phyloP scores from a whole-genome alignment of 257 asterid genomes.

The Pogostemon cablin region DNA sequence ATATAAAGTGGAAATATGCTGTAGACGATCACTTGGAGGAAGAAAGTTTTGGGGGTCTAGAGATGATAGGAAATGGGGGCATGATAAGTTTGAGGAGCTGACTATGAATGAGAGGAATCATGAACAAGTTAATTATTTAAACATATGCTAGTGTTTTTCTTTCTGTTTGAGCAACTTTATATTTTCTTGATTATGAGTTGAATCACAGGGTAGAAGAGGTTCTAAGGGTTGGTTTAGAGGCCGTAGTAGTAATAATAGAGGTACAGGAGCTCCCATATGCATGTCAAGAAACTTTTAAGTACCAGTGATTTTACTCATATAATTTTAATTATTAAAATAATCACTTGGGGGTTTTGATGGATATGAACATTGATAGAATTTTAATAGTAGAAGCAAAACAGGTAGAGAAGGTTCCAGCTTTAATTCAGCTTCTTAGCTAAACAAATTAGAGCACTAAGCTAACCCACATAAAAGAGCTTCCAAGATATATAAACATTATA shows the following conservation, averaged over 20 bases:
- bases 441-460: background rate
- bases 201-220: no score
- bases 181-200: no score
- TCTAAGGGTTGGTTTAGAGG: no score
- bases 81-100: no score
- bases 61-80: no score
- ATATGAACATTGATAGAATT: background rate
- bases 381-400: slow-evolving; percentile 14
- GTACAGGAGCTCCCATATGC: slow-evolving; percentile 1
- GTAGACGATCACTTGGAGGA: background rate
- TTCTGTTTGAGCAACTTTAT: no score
- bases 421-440: background rate
- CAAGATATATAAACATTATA: slow-evolving; percentile 15
- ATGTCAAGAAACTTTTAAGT: slow-evolving; percentile 3
- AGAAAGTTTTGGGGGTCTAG: no score
- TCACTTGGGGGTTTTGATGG: slow-evolving; percentile 22
- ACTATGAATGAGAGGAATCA: no score
- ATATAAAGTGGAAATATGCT: background rate
- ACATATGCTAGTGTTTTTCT: no score
- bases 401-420: background rate
- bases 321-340: background rate
- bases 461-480: slow-evolving; percentile 28
- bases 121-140: no score
- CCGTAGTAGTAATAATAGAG: no score
- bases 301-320: slow-evolving; percentile 3